phyloP scores from a whole-genome alignment of 2,329 filamentous ascomycete genomes.

The Colletotrichum endophyticum region DNA sequence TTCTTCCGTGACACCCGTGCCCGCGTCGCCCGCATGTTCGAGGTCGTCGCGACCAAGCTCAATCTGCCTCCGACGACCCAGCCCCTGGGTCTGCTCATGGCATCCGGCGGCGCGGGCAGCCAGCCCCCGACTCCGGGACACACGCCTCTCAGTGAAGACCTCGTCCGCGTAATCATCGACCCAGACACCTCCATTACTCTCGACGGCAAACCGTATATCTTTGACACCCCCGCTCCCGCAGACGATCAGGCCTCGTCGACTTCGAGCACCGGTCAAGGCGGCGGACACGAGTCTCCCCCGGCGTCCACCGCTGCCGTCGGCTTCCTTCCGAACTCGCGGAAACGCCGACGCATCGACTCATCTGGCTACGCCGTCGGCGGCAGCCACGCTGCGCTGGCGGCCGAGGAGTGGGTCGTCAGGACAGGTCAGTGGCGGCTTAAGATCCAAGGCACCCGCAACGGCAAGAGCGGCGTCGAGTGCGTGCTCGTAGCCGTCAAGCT shows the following conservation, averaged over 20 bases:
- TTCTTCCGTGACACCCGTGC: constrained; percentile 76
- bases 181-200: constrained; percentile 62
- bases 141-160: constrained; percentile 72
- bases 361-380: constrained; percentile 18
- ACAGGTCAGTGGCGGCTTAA: constrained; percentile 76
- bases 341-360: constrained; percentile 49
- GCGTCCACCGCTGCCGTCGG: constrained; percentile 24
- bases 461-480: constrained; percentile 67
- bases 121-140: constrained; percentile 71
- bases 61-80: constrained; percentile 66
- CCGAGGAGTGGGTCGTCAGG: constrained; percentile 65
- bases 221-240: constrained; percentile 22
- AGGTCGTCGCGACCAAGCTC: constrained; percentile 82
- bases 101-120: constrained; percentile 63
- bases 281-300: constrained; percentile 35
- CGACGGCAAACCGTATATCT: constrained; percentile 56
- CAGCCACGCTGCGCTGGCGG: constrained; percentile 23
- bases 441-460: constrained; percentile 59
- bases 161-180: constrained; percentile 69
- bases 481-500: constrained; percentile 78
- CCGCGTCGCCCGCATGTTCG: constrained; percentile 75
- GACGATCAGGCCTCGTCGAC: constrained; percentile 30
- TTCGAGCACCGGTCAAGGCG: constrained; percentile 34
- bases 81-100: constrained; percentile 71
- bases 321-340: constrained; percentile 42